Evolutionary conservation across 2,329 filamentous ascomycete species (phyloP), one percentile per base, ranked within the genome.

Genomic region (Podosphaera xanthii): DNA sequence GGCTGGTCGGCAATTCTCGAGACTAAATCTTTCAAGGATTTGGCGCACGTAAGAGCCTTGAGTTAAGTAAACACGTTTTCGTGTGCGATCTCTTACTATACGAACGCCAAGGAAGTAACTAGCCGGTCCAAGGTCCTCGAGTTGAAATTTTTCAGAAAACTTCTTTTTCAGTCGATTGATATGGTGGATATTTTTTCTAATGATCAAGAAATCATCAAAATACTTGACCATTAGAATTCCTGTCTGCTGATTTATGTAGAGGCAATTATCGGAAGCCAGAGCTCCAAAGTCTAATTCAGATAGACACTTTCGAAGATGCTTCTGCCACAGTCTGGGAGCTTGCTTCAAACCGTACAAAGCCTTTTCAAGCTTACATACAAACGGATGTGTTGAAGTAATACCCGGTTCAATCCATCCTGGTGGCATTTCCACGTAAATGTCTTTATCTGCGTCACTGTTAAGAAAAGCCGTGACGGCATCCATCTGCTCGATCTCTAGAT

Each of bases 401-500:
- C 31, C 30, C 30, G 31, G 31, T 12, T 54, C 52, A 12, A 34
- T 35, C 52, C 52, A 22, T 22, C 22, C 22, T 22, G 22, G 22
- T 22, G 22, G 22, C 22, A 22, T 22, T 22, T 22, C 22, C 22
- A 22, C 22, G 22, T 22, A 22, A 22, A 22, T 22, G 22, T 22
- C 22, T 1, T 22, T 22, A 22, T 22, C 22, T 22, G 22, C 22
- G 22, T 22, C 22, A 22, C 22, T 22, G 22, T 22, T 22, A 22
- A 22, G 22, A 22, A 22, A 22, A 22, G 1, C 22, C 22, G 22
- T 44, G 76, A 73, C 34, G 79, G 71, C 80, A 85, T 84, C 22
- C 22, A 22, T 22, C 22, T 22, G 22, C 22, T 22, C 22, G 22
- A 22, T 22, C 22, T 22, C 22, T 44, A n/a, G 40, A 44, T 44